Conservation (phyloP, 352 stramenopile genomes). For the Pythium utonaiense region DNA sequence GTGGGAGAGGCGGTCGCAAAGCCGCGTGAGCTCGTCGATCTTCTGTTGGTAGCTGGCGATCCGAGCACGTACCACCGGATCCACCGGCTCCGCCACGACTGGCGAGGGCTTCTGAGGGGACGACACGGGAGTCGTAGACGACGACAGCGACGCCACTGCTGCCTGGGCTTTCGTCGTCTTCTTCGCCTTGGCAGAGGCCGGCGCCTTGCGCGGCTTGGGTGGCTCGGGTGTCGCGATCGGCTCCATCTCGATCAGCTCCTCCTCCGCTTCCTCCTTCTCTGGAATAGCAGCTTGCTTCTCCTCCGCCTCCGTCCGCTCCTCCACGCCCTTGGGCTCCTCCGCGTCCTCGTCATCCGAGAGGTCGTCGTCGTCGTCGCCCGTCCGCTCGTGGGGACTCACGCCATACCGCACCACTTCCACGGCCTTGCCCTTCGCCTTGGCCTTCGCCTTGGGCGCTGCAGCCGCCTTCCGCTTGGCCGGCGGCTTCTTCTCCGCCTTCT, state of each 20-base stretch:
- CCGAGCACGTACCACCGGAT: slow-evolving; percentile 54
- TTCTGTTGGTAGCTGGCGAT: slow-evolving; percentile 74
- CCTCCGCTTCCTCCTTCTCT: neutral
- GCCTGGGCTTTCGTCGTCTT: neutral
- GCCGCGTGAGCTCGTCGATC: slow-evolving; percentile 60
- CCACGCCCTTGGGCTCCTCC: slow-evolving; percentile 7
- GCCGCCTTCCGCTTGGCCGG: neutral
- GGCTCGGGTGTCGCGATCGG: neutral
- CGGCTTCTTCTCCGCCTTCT: slow-evolving; percentile 7
- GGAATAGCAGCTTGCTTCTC: neutral
- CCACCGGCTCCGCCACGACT: slow-evolving; percentile 24
- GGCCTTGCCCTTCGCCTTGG: slow-evolving; percentile 19
- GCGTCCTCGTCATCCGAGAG: slow-evolving; percentile 27
- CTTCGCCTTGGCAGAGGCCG: neutral
- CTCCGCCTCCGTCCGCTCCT: slow-evolving; percentile 24
- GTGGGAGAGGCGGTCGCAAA: slow-evolving; percentile 35
- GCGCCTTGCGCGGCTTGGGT: slow-evolving; percentile 5
- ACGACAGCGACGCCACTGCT: neutral
- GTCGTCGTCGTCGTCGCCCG: slow-evolving; percentile 14
- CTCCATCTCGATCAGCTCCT: neutral
- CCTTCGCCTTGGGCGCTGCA: neutral
- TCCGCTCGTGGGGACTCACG: slow-evolving; percentile 18
- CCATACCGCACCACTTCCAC: slow-evolving; percentile 7
- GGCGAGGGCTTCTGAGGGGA: slow-evolving; percentile 16
- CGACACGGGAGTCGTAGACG: neutral